Base-by-base conservation (phyloP, 2,329 filamentous ascomycete genomes). In the Chaetomiaceae sp. region DNA sequence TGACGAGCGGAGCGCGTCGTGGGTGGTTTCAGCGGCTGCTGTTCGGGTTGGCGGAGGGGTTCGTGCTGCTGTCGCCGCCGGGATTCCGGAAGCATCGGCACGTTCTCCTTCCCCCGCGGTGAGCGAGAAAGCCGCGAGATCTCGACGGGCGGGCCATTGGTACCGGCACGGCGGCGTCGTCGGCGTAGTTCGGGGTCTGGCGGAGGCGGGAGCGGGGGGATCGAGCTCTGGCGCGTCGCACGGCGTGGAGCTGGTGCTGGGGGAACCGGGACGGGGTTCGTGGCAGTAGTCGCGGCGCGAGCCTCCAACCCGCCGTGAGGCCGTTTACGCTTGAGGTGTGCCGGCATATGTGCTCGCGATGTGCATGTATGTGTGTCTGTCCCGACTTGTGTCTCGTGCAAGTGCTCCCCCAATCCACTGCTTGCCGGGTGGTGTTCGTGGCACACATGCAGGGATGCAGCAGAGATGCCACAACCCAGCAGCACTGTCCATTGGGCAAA, bases 151-250 rank as follows among this genome's bases (percentile, higher is more conserved):
- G 53, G 40, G 17, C 39, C 46, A 36, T 45, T 47, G 20, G 47
- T 19, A 22, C 46, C 50, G 30, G 42, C 37, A 7, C 56, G 55
- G 30, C 56, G 55, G 33, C 54, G 53, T 12, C 58, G 58, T 7
- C 58, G 57, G 44, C 55, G 52, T n/a, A 57, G 60, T 42, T 58
- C 56, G 11, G 58, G 57, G 27, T 62, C 58, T 45, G 59, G 54
- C 54, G 57, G 60, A 38, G 62, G 58, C 27, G 62, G 56, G 35
- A 60, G 63, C 41, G 65, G 63, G 49, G 63, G 54, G 36, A 60
- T 60, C 42, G 65, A 63, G 9, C 61, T 56, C 40, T 61, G 62
- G 45, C 64, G 64, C 56, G 63, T 67, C 42, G 58, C 58, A 53
- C 64, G 61, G 46, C 61, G 62, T 48, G 62, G 55, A 30, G 45